These are phyloP conservation scores for Globisporangium abappressorium DNA, from an alignment of 352 stramenopile genomes.

Conservation along the genomic window DNA sequence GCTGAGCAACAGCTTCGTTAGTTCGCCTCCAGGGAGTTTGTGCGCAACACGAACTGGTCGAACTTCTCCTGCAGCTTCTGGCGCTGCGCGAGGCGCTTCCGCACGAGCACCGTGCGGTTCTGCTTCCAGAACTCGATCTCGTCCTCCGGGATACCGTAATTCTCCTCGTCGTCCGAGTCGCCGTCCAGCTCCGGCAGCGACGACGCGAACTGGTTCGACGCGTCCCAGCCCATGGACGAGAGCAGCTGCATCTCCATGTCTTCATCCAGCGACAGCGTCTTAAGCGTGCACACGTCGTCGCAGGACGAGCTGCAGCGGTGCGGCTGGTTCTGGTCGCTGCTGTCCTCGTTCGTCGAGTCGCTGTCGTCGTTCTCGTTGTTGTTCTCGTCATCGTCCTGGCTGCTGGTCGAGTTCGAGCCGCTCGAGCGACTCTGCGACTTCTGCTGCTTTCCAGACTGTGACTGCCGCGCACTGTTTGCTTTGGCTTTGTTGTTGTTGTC, in stretches of 20 bases:
- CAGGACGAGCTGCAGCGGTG: conserved; percentile 56
- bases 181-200: conserved; percentile 68
- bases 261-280: conserved; percentile 61
- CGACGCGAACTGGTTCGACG: conserved; percentile 50
- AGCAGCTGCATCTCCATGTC: conserved; percentile 74
- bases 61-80: conserved; percentile 86
- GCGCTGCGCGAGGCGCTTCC: conserved; percentile 72
- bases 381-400: conserved; percentile 23
- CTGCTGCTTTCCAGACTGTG: conserved; percentile 25
- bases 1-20: neutral
- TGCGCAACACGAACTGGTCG: conserved; percentile 77
- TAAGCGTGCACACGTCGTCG: conserved; percentile 44
- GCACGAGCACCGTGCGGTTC: conserved; percentile 69
- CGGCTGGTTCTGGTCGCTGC: conserved; percentile 23
- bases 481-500: conserved; percentile 28
- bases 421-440: conserved; percentile 18
- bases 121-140: conserved; percentile 87
- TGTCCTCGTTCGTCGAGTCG: conserved; percentile 34
- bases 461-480: conserved; percentile 12
- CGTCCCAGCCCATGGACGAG: conserved; percentile 84
- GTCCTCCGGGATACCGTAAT: conserved; percentile 78
- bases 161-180: conserved; percentile 75
- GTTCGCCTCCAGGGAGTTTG: conserved; percentile 39
- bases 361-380: conserved; percentile 37
- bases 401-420: conserved; percentile 34